These are phyloP conservation scores for Aspergillus chevalieri DNA, from an alignment of 2,329 filamentous ascomycete species.

Conservation along the genomic window DNA sequence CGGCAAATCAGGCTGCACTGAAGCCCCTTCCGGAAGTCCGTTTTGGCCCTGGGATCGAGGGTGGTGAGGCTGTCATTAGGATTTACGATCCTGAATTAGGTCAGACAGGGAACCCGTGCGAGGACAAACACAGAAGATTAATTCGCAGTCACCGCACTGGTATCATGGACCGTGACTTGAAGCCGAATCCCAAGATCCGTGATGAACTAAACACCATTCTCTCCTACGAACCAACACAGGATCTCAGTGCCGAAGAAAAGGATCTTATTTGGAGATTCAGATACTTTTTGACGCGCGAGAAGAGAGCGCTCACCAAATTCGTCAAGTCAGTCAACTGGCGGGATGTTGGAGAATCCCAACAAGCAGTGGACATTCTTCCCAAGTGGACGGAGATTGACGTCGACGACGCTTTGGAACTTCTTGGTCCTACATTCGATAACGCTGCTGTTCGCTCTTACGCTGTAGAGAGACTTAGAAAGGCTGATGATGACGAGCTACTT, in stretches of 20 bases:
- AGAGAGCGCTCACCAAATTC: conserved; percentile 88
- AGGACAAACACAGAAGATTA: conserved; percentile 86
- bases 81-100: conserved; percentile 94
- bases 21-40: conserved; percentile 84
- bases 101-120: conserved; percentile 82
- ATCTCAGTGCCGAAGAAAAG: conserved; percentile 82
- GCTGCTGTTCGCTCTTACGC: conserved; percentile 84
- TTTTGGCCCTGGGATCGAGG: conserved; percentile 82
- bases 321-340: conserved; percentile 97
- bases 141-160: conserved; percentile 89
- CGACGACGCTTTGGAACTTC: conserved; percentile 87
- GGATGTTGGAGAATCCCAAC: conserved; percentile 74
- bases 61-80: conserved; percentile 58
- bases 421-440: conserved; percentile 89
- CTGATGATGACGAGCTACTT: conserved; percentile 84
- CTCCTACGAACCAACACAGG: conserved; percentile 85
- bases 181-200: conserved; percentile 90
- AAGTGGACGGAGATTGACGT: conserved; percentile 97
- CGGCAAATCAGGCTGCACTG: conserved; percentile 61
- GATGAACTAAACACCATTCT: conserved; percentile 90
- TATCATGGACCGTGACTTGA: conserved; percentile 89
- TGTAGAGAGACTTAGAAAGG: conserved; percentile 82
- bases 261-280: conserved; percentile 97
- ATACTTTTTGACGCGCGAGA: conserved; percentile 88
- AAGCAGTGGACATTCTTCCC: conserved; percentile 80